phyloP scores from a whole-genome alignment of 768 basidiomycete genomes.

The Ramaria sp. region DNA sequence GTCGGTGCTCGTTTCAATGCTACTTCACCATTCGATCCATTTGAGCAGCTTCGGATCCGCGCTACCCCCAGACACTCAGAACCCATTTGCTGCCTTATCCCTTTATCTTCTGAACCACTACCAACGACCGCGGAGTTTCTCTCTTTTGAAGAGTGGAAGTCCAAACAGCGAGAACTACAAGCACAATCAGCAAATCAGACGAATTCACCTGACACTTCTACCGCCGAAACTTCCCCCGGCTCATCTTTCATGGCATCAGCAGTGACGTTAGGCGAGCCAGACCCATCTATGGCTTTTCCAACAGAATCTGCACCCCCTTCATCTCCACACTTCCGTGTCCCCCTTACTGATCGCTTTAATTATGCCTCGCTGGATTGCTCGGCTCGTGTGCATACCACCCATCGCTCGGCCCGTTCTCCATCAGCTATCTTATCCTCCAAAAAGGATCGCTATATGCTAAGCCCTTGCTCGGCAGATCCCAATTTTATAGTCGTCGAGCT shows the following conservation, averaged over 20 bases:
- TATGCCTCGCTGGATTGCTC: slow-evolving; percentile 91
- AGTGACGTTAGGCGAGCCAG: neutral
- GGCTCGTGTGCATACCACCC: slow-evolving; percentile 79
- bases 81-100: slow-evolving; percentile 57
- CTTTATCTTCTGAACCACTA: slow-evolving; percentile 19
- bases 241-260: neutral
- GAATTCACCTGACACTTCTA: slow-evolving; percentile 14
- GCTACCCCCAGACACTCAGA: slow-evolving; percentile 37
- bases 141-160: slow-evolving; percentile 86
- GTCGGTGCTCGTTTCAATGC: slow-evolving; percentile 4
- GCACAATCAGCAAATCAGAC: slow-evolving; percentile 21
- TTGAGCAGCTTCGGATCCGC: slow-evolving; percentile 42
- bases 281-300: neutral
- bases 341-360: slow-evolving; percentile 82
- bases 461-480: slow-evolving; percentile 55
- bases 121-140: slow-evolving; percentile 48
- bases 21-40: slow-evolving; percentile 42
- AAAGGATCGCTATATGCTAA: slow-evolving; percentile 94
- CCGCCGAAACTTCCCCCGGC: slow-evolving; percentile 4
- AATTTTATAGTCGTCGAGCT: slow-evolving; percentile 91
- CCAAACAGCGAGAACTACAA: slow-evolving; percentile 39
- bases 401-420: slow-evolving; percentile 71
- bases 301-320: slow-evolving; percentile 2
- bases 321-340: slow-evolving; percentile 59
- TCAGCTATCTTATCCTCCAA: slow-evolving; percentile 79